Percentiles rank a stretch among this genome's conserved stretches.
These are phyloP conservation scores for Thraustochytrium sp. DNA, from an alignment of 352 stramenopile species.

Conservation along the genomic window DNA sequence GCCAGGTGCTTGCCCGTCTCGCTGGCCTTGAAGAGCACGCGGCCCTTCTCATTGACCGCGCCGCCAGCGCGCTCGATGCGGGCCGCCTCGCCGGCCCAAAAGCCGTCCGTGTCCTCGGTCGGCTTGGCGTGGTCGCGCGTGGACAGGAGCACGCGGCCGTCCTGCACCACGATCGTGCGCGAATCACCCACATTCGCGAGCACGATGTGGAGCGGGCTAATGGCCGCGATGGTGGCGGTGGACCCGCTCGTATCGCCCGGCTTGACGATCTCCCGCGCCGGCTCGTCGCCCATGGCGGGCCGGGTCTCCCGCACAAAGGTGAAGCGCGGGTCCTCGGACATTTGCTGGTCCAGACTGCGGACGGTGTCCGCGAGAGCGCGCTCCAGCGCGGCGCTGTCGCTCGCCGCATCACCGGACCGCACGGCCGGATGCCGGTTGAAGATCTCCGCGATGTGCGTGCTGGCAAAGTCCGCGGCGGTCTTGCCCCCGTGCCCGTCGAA, in stretches of 20 bases:
- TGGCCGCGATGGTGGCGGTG: neutral
- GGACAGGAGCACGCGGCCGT: neutral
- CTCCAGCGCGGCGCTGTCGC: neutral
- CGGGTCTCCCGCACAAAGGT: neutral
- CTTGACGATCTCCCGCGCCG: neutral
- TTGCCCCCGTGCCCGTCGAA: conserved; percentile 42
- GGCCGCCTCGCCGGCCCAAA: neutral
- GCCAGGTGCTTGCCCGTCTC: neutral
- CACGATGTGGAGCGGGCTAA: neutral
- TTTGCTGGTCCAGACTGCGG: neutral
- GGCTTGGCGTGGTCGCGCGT: conserved; percentile 4
- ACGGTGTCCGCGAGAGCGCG: neutral
- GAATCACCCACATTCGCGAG: conserved; percentile 28
- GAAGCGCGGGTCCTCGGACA: neutral
- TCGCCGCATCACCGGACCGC: neutral
- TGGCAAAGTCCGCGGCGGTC: neutral
- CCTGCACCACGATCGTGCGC: neutral
- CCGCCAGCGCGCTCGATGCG: neutral
- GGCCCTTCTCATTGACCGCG: neutral
- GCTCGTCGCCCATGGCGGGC: neutral
- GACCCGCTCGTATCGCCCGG: neutral
- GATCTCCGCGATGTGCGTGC: neutral
- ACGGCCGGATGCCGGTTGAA: neutral
- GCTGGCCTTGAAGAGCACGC: neutral
- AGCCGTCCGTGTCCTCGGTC: neutral